These are phyloP conservation scores for Hymenoscyphus linearis DNA, from an alignment of 2,329 filamentous ascomycete genomes.

Conservation along the genomic window DNA sequence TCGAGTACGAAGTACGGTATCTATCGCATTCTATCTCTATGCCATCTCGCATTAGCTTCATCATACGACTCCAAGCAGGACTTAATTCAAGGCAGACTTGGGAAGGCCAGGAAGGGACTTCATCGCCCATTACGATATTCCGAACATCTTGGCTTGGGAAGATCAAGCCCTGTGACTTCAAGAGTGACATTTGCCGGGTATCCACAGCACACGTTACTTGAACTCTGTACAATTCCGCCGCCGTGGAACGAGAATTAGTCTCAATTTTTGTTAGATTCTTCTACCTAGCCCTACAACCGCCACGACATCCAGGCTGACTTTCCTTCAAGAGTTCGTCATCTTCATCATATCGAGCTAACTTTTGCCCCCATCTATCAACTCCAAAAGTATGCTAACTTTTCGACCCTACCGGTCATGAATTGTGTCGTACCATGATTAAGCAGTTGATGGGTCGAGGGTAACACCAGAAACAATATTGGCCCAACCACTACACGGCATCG, in stretches of 20 bases:
- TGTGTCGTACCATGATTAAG: conserved; percentile 15
- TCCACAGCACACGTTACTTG: neutral
- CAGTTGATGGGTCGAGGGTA: conserved; percentile 31
- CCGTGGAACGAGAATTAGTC: neutral
- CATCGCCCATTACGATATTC: too few relatives aligned
- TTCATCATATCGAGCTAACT: conserved; percentile 17
- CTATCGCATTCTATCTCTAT: neutral
- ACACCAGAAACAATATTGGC: conserved; percentile 48
- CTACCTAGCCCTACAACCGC: conserved; percentile 2
- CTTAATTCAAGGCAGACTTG: neutral
- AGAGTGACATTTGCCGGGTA: neutral
- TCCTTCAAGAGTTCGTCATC: neutral
- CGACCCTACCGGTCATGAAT: neutral
- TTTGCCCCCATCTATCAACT: conserved; percentile 29
- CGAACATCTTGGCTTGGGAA: neutral
- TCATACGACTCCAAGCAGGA: neutral
- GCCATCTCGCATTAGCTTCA: neutral
- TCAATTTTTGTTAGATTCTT: conserved; percentile 1
- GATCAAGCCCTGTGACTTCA: neutral
- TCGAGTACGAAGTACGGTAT: neutral
- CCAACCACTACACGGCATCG: conserved; percentile 55
- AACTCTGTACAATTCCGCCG: neutral
- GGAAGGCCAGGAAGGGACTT: too few relatives aligned
- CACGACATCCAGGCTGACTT: neutral
- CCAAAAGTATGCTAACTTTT: conserved; percentile 15